A percentile compares a stretch with the other conserved stretches of the same genome.
Evolutionary conservation across 2,329 filamentous ascomycete genomes (phyloP).

Genomic region (Penicillium palitans): DNA sequence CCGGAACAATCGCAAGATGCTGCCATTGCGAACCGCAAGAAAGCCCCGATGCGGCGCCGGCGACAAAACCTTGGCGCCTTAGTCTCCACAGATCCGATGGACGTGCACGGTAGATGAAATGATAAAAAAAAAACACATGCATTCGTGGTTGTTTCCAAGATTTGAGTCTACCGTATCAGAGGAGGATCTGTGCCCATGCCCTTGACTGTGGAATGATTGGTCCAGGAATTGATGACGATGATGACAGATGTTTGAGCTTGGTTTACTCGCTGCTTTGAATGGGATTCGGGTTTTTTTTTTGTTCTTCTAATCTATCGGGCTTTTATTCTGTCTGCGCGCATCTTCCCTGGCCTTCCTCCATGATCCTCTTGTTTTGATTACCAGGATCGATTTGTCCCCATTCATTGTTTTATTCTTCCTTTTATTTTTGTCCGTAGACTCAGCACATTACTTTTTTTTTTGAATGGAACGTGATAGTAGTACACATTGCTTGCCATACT

Average conservation of each 20-base stretch:
- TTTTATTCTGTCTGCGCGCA: slow-evolving; percentile 2
- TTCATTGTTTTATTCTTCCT: slow-evolving; percentile 1
- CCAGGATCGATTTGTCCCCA: not conserved
- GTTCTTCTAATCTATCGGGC: slow-evolving; percentile 10
- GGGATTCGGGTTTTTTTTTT: slow-evolving; percentile 1
- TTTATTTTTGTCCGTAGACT: not conserved
- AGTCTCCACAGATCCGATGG: slow-evolving; percentile 34
- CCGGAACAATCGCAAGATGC: slow-evolving; percentile 36
- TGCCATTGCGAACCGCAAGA: slow-evolving; percentile 44
- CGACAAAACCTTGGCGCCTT: slow-evolving; percentile 27
- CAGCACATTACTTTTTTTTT: not conserved
- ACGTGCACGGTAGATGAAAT: slow-evolving; percentile 32
- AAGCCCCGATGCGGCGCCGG: slow-evolving; percentile 45
- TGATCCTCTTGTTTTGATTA: not conserved
- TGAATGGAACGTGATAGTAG: not conserved
- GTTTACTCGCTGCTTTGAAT: slow-evolving; percentile 9
- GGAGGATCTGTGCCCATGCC: not conserved
- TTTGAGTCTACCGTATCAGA: not conserved
- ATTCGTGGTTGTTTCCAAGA: slow-evolving; percentile 3
- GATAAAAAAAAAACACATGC: not conserved
- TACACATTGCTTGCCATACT: not conserved
- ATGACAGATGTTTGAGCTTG: slow-evolving; percentile 12
- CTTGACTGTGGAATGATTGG: slow-evolving; percentile 15
- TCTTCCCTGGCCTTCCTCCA: slow-evolving; percentile 1
- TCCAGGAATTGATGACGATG: slow-evolving; percentile 9